Conservation (phyloP, 176 grass and related monocot species). For the Dendrocalamus sinicus region DNA sequence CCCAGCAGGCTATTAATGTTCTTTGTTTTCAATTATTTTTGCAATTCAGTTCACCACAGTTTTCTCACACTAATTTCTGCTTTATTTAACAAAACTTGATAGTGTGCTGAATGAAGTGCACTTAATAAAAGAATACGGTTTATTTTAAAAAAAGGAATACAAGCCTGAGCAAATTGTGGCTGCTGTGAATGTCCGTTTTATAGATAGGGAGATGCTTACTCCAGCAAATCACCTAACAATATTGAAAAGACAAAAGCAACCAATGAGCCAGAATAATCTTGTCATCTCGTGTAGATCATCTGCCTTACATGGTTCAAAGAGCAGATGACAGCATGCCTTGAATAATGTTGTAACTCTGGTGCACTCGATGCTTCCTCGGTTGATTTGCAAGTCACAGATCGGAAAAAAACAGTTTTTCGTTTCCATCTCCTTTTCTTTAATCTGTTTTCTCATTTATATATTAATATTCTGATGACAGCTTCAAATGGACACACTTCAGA, state of each 20-base stretch:
- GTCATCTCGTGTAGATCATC: background rate
- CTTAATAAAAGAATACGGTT: background rate
- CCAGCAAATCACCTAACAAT: background rate
- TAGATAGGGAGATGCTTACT: conserved; percentile 16
- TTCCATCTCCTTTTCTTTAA: conserved; percentile 5
- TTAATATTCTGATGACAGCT: conserved; percentile 59
- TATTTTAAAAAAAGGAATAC: background rate
- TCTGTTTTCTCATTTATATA: conserved; percentile 24
- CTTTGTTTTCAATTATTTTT: background rate
- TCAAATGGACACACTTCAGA: conserved; percentile 96
- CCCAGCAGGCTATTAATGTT: background rate
- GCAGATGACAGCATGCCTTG: background rate
- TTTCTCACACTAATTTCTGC: conserved; percentile 10
- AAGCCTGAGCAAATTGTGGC: conserved; percentile 10
- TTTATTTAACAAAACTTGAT: background rate
- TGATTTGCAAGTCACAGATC: background rate
- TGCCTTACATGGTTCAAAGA: conserved; percentile 12
- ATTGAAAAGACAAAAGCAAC: background rate
- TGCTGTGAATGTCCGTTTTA: background rate
- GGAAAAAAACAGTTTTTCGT: background rate
- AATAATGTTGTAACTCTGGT: background rate
- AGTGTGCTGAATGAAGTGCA: background rate
- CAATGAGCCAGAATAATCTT: background rate
- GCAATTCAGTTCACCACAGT: background rate
- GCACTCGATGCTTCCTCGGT: background rate